phyloP scores from a whole-genome alignment of 176 grass and related monocot genomes.

The Paspalum notatum region DNA sequence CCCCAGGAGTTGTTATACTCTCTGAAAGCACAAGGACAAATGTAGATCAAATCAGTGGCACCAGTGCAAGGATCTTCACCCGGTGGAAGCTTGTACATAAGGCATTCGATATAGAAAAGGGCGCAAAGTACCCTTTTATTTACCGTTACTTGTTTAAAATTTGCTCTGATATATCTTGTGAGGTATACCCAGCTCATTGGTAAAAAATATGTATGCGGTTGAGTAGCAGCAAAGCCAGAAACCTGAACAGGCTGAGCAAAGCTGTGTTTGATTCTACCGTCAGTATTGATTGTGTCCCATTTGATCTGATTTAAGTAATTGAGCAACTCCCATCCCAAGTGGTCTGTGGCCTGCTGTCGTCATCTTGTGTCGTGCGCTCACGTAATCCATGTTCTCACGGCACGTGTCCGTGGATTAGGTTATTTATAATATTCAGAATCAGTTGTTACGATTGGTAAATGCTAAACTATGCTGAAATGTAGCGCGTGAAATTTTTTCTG shows the following conservation, averaged over 20 bases:
- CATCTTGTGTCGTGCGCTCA: not conserved
- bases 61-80: slow-evolving; percentile 31
- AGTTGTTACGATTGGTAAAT: not conserved
- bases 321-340: not conserved
- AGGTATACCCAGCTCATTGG: slow-evolving; percentile 43
- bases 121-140: slow-evolving; percentile 12
- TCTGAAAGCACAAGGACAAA: slow-evolving; percentile 35
- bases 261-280: not conserved
- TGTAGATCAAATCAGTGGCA: slow-evolving; percentile 6
- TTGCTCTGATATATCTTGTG: slow-evolving; percentile 43
- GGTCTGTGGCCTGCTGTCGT: slow-evolving; percentile 20
- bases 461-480: not conserved
- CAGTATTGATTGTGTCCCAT: not conserved
- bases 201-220: slow-evolving; percentile 24
- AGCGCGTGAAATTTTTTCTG: too few species aligned
- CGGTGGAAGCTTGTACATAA: slow-evolving; percentile 44
- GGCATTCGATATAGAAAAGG: slow-evolving; percentile 39
- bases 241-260: slow-evolving; percentile 17
- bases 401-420: not conserved
- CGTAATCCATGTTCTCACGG: not conserved
- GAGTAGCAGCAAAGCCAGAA: slow-evolving; percentile 8
- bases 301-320: slow-evolving; percentile 18
- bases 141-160: slow-evolving; percentile 4
- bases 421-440: not conserved
- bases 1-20: slow-evolving; percentile 58